Percentiles rank a stretch among this genome's conserved stretches.
phyloP scores from a whole-genome alignment of 768 basidiomycete genomes.

The Trametes villosa region DNA sequence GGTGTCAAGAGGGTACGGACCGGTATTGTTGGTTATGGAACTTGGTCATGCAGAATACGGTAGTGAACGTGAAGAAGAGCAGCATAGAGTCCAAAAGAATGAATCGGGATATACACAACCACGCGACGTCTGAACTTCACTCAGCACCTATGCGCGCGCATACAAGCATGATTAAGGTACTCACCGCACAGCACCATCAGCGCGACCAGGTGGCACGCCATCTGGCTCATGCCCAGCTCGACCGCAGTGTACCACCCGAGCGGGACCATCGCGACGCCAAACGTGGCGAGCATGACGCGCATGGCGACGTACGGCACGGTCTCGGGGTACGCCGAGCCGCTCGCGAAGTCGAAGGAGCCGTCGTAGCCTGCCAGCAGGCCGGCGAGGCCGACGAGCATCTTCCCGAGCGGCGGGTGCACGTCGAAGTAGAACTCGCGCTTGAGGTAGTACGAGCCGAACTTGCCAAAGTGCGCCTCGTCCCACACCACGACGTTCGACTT shows the following conservation, averaged over 20 bases:
- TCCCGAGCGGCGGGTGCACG: constrained; percentile 97
- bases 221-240: constrained; percentile 89
- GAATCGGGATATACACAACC: constrained; percentile 96
- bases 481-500: constrained; percentile 86
- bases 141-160: neutral
- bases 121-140: constrained; percentile 76
- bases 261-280: constrained; percentile 95
- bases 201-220: constrained; percentile 90
- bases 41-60: constrained; percentile 91
- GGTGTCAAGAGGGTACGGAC: constrained; percentile 48
- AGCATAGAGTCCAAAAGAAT: constrained; percentile 98
- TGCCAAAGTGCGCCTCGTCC: constrained; percentile 99
- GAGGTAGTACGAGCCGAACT: constrained; percentile 97
- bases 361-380: constrained; percentile 92
- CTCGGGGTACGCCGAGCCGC: constrained; percentile 82
- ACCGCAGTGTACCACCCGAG: constrained; percentile 96
- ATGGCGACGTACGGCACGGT: constrained; percentile 91
- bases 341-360: constrained; percentile 92
- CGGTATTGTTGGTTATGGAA: constrained; percentile 97
- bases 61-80: constrained; percentile 98
- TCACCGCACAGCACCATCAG: constrained; percentile 91
- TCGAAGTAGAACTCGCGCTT: constrained; percentile 99
- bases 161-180: constrained; percentile 25
- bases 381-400: constrained; percentile 97
- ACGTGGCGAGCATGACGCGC: constrained; percentile 92